phyloP scores from a whole-genome alignment of 2,329 filamentous ascomycete genomes.

The Aspergillus sp. region DNA sequence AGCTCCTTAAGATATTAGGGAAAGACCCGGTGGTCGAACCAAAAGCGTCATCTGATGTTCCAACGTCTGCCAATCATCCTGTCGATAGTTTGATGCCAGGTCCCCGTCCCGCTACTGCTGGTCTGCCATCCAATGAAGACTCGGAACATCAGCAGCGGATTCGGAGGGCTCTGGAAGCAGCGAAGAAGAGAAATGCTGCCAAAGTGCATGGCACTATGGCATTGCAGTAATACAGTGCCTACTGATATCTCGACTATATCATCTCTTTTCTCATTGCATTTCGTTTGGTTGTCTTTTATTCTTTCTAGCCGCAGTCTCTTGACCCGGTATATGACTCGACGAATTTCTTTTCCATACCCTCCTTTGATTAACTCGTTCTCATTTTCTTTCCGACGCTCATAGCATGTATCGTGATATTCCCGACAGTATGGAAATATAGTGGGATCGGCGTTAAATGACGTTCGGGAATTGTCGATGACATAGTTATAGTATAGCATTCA shows the following conservation, averaged over 20 bases:
- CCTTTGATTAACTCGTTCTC: neutral
- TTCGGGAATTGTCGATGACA: too few species aligned
- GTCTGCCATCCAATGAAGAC: conserved; percentile 22
- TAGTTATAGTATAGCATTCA: too few species aligned
- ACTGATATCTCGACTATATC: neutral
- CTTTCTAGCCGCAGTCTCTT: neutral
- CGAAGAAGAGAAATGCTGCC: conserved; percentile 48
- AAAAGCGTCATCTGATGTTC: conserved; percentile 3
- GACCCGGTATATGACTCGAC: conserved; percentile 11
- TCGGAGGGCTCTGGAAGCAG: conserved; percentile 46
- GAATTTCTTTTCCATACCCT: conserved; percentile 14
- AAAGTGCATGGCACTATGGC: conserved; percentile 14
- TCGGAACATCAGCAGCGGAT: conserved; percentile 42
- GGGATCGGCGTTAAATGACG: too few species aligned
- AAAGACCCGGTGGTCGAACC: conserved; percentile 20
- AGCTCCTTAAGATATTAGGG: conserved; percentile 31
- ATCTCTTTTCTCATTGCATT: too few species aligned
- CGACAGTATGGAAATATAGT: neutral
- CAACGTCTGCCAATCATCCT: conserved; percentile 7
- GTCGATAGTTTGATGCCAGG: conserved; percentile 15
- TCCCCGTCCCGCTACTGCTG: conserved; percentile 20
- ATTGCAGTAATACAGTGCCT: neutral
- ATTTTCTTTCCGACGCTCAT: neutral
- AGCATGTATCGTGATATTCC: neutral
- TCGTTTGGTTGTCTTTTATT: neutral